A percentile compares a stretch with the other conserved stretches of the same genome.
phyloP scores from a whole-genome alignment of 2,329 filamentous ascomycete genomes.

The Triangularia setosa region DNA sequence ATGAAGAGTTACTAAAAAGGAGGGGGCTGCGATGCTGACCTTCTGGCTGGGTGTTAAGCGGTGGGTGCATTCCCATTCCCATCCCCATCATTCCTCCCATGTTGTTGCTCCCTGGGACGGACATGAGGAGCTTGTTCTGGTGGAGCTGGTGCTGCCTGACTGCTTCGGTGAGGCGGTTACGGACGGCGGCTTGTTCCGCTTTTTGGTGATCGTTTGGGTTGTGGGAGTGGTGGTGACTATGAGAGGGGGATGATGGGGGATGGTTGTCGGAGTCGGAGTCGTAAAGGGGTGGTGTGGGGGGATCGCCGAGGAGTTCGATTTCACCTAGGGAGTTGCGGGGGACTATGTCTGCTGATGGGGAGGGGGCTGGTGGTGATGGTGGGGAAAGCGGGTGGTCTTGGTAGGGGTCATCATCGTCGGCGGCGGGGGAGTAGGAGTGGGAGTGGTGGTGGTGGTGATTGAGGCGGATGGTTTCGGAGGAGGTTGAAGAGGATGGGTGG shows the following conservation, averaged over 20 bases:
- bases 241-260: conserved; percentile 33
- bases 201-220: conserved; percentile 51
- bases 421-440: not conserved
- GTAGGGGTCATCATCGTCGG: conserved; percentile 2
- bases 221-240: conserved; percentile 49
- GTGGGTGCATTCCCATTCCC: conserved; percentile 52
- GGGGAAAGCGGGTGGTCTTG: not conserved
- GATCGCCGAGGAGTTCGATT: conserved; percentile 51
- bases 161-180: conserved; percentile 57
- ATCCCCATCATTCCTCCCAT: conserved; percentile 34
- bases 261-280: conserved; percentile 48
- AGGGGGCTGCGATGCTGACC: not conserved
- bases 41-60: not conserved
- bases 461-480: conserved; percentile 47
- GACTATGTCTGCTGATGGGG: conserved; percentile 51
- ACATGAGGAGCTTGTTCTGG: conserved; percentile 40
- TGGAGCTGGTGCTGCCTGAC: conserved; percentile 59
- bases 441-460: conserved; percentile 35
- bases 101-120: conserved; percentile 42
- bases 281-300: conserved; percentile 49
- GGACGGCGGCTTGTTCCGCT: conserved; percentile 56
- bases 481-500: conserved; percentile 39
- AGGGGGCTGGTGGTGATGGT: conserved; percentile 31
- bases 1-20: not conserved
- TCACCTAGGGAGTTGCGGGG: conserved; percentile 61